A percentile compares a stretch with the other conserved stretches of the same genome.
phyloP scores from a whole-genome alignment of 768 basidiomycete species.

The Daedaleopsis sinensis region DNA sequence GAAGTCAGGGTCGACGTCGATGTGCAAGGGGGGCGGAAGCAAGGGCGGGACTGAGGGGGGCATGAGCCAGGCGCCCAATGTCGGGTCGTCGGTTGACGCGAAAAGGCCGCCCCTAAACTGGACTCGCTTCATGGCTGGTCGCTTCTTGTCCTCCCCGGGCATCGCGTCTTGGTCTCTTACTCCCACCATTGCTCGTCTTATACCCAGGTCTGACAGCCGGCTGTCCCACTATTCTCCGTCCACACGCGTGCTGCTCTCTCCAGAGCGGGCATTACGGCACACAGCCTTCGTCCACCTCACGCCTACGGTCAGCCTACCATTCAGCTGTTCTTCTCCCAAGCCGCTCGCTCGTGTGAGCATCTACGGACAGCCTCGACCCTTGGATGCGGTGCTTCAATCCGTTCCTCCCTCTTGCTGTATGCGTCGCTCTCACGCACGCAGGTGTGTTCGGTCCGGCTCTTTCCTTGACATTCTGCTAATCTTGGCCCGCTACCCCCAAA shows the following conservation, averaged over 20 bases:
- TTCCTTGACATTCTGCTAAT: not conserved
- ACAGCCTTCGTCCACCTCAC: constrained; percentile 6
- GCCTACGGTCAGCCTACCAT: not conserved
- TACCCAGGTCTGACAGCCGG: not conserved
- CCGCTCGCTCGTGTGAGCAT: not conserved
- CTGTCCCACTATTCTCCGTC: not conserved
- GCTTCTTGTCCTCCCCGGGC: not conserved
- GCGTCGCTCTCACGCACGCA: not conserved
- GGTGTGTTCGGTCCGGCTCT: not conserved
- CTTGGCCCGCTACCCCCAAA: not conserved
- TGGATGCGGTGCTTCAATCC: not conserved
- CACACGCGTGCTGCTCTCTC: not conserved
- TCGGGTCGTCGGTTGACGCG: constrained; percentile 16
- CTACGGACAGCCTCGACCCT: not conserved
- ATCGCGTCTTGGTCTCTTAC: not conserved
- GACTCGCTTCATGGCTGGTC: not conserved
- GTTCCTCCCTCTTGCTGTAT: not conserved
- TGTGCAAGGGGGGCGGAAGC: not conserved
- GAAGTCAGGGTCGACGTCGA: not conserved
- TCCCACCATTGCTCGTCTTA: not conserved
- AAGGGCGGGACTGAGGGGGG: constrained; percentile 6
- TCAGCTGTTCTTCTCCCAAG: not conserved
- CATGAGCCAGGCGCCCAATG: constrained; percentile 2
- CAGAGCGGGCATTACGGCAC: not conserved
- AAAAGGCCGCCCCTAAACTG: constrained; percentile 25